Evolutionary conservation across 2,329 filamentous ascomycete genomes (phyloP).

Genomic region (Beauveria pseudobassiana): DNA sequence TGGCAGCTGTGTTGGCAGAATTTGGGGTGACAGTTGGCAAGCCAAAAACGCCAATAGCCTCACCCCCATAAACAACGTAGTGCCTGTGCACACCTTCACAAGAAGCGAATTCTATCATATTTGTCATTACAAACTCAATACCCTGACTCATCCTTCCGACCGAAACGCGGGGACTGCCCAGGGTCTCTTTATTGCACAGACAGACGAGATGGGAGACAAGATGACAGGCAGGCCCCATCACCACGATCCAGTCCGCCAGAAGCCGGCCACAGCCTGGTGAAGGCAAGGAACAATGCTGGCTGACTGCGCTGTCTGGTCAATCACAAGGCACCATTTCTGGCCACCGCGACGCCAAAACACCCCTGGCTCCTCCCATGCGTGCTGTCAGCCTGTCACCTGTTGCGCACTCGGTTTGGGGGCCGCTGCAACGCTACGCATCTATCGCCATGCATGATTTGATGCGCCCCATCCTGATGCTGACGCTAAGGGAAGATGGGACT

Average conservation of each 20-base stretch:
- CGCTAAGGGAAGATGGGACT: not conserved
- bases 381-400: not conserved
- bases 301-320: no score
- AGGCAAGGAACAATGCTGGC: no score
- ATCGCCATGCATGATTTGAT: constrained; percentile 1
- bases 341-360: not conserved
- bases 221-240: not conserved
- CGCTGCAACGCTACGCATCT: not conserved
- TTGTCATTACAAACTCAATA: not conserved
- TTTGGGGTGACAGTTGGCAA: not conserved
- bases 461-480: constrained; percentile 6
- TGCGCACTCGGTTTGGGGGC: constrained; percentile 5
- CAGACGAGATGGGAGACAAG: not conserved
- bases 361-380: not conserved
- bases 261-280: no score
- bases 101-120: not conserved
- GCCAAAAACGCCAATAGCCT: not conserved
- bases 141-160: not conserved
- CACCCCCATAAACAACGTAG: not conserved
- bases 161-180: not conserved
- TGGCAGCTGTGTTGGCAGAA: not conserved
- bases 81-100: not conserved
- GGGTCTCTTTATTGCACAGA: not conserved
- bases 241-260: not conserved
- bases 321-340: not conserved